Percentiles rank a stretch among this genome's conserved stretches.
phyloP scores from a whole-genome alignment of 768 basidiomycete genomes.

The Pleurotus eryngii region DNA sequence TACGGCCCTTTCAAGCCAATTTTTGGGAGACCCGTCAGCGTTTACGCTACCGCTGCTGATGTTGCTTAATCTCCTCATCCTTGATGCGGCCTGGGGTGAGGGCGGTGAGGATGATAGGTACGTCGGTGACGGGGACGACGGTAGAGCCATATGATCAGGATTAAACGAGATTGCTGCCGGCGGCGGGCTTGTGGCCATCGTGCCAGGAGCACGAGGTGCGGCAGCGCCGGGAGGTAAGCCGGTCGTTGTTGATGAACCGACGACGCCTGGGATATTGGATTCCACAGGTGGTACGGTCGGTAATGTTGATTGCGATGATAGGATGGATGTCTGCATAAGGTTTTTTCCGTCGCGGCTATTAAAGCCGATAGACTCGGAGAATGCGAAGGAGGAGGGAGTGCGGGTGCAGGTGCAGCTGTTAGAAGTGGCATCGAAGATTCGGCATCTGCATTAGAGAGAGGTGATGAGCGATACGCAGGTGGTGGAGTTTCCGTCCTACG shows the following conservation, averaged over 20 bases:
- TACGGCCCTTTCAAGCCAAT: background rate
- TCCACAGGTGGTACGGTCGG: background rate
- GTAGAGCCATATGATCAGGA: constrained; percentile 1
- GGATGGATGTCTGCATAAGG: background rate
- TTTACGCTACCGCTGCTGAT: background rate
- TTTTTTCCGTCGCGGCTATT: background rate
- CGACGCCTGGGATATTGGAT: background rate
- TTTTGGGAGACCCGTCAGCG: background rate
- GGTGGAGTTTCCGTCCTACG: background rate
- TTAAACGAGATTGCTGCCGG: background rate
- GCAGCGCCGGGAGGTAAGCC: constrained; percentile 1
- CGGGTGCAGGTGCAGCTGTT: too few species aligned
- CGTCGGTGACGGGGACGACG: background rate
- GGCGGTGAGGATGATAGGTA: too few species aligned
- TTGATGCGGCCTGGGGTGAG: background rate
- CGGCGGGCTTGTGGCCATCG: background rate
- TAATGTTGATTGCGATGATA: background rate
- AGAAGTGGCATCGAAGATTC: background rate
- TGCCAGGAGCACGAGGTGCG: background rate
- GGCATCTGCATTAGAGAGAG: background rate
- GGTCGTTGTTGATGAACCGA: background rate
- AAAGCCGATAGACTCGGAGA: background rate
- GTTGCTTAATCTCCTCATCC: background rate
- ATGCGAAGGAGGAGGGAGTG: background rate
- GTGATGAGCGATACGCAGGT: background rate